Percentiles rank a stretch among this genome's conserved stretches.
phyloP scores from a whole-genome alignment of 2,329 filamentous ascomycete genomes.

The Metarhizium anisopliae region DNA sequence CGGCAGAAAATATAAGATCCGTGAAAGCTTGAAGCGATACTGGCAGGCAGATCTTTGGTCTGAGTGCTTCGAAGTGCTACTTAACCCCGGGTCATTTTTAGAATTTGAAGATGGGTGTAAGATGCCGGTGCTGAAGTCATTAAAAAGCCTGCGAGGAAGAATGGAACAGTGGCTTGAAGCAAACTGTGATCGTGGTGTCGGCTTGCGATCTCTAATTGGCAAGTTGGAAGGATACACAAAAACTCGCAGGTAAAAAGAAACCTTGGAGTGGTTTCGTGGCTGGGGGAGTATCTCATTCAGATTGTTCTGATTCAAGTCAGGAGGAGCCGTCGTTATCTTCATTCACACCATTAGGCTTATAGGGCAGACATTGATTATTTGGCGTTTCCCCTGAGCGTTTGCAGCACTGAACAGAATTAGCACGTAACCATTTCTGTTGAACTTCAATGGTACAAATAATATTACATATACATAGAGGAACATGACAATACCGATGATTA shows the following conservation, averaged over 20 bases:
- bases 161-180: constrained; percentile 80
- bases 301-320: background rate
- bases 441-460: background rate
- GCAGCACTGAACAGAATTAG: background rate
- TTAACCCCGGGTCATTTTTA: constrained; percentile 69
- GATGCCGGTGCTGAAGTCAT: constrained; percentile 64
- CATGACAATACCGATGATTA: background rate
- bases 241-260: constrained; percentile 18
- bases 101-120: constrained; percentile 53
- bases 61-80: constrained; percentile 71
- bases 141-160: constrained; percentile 59
- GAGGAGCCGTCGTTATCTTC: background rate
- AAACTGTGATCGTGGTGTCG: constrained; percentile 72
- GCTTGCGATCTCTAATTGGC: constrained; percentile 61
- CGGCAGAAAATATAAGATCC: constrained; percentile 66
- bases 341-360: background rate
- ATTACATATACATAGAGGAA: background rate
- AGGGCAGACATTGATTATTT: background rate
- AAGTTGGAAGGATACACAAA: constrained; percentile 48
- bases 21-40: constrained; percentile 82
- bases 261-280: background rate
- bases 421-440: background rate
- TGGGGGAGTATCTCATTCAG: background rate
- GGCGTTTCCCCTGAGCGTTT: background rate
- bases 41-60: constrained; percentile 93